Conservation (phyloP, 1,284 basidiomycete genomes). For the Vanrija sp. region DNA sequence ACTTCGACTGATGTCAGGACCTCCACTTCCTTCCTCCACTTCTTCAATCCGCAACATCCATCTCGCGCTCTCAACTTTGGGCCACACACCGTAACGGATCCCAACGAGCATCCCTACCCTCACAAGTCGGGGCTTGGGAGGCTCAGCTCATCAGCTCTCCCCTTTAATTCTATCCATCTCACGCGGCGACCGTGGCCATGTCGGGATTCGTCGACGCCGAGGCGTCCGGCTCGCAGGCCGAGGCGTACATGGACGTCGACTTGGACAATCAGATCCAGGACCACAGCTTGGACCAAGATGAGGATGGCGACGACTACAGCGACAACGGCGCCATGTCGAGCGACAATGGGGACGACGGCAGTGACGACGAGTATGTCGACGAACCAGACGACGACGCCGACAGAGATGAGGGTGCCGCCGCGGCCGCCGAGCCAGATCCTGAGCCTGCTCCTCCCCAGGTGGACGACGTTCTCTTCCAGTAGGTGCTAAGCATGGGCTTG, state of each 20-base stretch:
- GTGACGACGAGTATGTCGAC: slow-evolving; percentile 15
- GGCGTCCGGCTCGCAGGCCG: slow-evolving; percentile 1
- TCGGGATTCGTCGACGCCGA: slow-evolving; percentile 5
- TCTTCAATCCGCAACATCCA: no score
- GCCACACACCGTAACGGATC: no score
- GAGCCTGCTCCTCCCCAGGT: neutral
- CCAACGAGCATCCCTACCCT: no score
- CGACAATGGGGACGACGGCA: slow-evolving; percentile 12
- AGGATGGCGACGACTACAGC: neutral
- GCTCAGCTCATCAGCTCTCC: neutral
- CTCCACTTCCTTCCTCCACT: no score
- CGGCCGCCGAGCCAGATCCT: slow-evolving; percentile 1
- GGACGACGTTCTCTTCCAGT: slow-evolving; percentile 34
- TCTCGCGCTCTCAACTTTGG: no score
- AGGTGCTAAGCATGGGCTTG: neutral
- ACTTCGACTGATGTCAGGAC: no score
- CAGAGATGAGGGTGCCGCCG: neutral
- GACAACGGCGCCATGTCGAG: neutral
- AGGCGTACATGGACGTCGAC: slow-evolving; percentile 5
- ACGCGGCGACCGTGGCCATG: neutral
- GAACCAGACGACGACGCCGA: slow-evolving; percentile 3
- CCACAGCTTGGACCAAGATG: neutral
- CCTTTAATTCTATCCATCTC: neutral
- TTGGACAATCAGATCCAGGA: neutral
- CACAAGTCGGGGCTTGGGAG: no score